Evolutionary conservation across 345 rosid species (phyloP).

Genomic region (Lepidium aucheri): DNA sequence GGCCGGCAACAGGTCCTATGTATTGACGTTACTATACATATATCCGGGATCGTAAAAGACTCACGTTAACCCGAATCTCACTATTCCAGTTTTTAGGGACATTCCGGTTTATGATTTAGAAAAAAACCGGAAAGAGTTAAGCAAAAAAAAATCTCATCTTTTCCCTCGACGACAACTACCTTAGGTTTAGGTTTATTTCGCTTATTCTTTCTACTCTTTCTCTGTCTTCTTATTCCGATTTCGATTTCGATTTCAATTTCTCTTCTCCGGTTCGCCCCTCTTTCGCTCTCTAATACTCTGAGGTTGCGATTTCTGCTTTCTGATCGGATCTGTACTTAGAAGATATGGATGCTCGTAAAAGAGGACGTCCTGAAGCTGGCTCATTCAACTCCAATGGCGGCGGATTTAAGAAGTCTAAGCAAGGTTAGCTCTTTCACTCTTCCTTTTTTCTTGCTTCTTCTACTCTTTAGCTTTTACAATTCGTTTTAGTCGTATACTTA

Average conservation of each 20-base stretch:
- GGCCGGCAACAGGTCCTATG: not conserved
- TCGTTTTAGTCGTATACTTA: not conserved
- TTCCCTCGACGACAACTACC: conserved; percentile 22
- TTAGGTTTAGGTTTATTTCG: conserved; percentile 25
- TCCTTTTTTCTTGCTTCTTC: not conserved
- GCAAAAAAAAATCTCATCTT: conserved; percentile 3
- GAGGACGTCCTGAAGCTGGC: conserved; percentile 56
- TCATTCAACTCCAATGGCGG: conserved; percentile 51
- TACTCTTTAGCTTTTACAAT: not conserved
- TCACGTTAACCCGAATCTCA: no score
- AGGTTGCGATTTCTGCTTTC: not conserved
- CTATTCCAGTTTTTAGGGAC: not conserved
- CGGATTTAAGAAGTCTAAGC: conserved; percentile 58
- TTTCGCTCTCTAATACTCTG: not conserved
- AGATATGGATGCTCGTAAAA: conserved; percentile 60
- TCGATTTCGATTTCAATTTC: not conserved
- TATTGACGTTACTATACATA: no score
- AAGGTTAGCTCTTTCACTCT: conserved; percentile 32
- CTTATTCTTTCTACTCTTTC: conserved; percentile 1
- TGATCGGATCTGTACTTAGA: conserved; percentile 19
- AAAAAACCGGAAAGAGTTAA: not conserved
- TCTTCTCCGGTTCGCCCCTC: conserved; percentile 13
- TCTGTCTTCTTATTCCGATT: no score
- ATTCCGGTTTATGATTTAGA: conserved; percentile 6
- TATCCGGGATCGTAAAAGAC: no score